Base-by-base conservation (phyloP, 1,284 basidiomycete genomes). In the Porodaedalea pini region DNA sequence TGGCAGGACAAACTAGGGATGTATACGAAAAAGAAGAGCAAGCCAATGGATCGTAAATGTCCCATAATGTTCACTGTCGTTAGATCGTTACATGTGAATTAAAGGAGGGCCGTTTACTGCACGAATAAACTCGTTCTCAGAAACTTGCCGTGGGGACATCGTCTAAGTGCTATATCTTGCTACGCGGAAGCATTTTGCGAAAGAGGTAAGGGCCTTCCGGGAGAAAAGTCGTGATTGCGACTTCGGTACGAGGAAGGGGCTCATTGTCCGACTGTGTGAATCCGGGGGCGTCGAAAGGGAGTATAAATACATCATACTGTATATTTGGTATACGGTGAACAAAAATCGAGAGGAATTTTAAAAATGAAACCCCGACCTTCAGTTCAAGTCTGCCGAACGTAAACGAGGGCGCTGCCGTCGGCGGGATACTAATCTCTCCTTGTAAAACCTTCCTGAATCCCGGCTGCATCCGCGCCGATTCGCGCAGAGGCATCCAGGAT, bases 401-500 rank as follows among this genome's bases (percentile, higher is more conserved):
- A 31, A 60, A 60, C 0, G 58, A 51, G 6, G 58, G 58, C 2
- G 49, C 39, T 19, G 43, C 6, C 13, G 23, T 47, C 13, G 37
- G 40, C 25, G 58, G 48, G 6, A 60, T 17, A 5, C 17, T 27
- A 39, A 60, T 56, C 32, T 60, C 54, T 17, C 58, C 58, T 32
- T 60, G 48, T 31, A 56, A 10, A 17, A 37, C 5, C 40, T 37
- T 51, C 17, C 37, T 51, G 25, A 34, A 40, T 17, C 32, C 40
- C 15, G 11, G 15, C 21, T 11, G 19, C 13, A 1, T 21, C n/a
- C 25, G 36, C 13, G 32, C 23, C 15, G 34, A 32, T 19, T 34
- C 34, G 31, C 23, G 52, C 8, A 21, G 21, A 31, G 31, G 29
- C 19, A 17, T 40, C 56, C 56, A 58, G 15, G 32, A 29, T 10